A percentile compares a stretch with the other conserved stretches of the same genome.
phyloP scores from a whole-genome alignment of 495 filamentous ascomycete species.

The Durotheca rogersii region DNA sequence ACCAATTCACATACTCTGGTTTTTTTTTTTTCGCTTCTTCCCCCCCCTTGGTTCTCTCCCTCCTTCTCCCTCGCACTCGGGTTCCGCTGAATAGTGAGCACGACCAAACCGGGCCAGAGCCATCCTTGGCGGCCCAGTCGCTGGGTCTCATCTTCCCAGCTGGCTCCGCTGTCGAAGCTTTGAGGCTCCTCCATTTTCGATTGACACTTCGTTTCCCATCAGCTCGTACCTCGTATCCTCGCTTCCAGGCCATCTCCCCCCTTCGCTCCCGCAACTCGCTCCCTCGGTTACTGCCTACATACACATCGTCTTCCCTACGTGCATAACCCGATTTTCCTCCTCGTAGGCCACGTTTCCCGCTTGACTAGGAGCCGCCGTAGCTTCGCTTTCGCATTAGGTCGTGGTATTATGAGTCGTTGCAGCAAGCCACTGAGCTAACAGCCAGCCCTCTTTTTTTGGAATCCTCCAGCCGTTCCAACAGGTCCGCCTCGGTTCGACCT shows the following conservation, averaged over 20 bases:
- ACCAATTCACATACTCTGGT: too few species aligned
- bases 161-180: background rate
- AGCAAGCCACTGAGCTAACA: constrained; percentile 12
- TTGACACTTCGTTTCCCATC: background rate
- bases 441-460: constrained; percentile 13
- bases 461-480: constrained; percentile 5
- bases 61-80: too few species aligned
- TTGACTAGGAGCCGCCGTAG: constrained; percentile 6
- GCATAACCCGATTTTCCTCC: too few species aligned
- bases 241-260: constrained; percentile 2
- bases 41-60: too few species aligned
- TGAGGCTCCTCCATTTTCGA: background rate
- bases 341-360: constrained; percentile 17
- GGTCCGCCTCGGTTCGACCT: constrained; percentile 38
- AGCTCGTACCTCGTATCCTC: constrained; percentile 22
- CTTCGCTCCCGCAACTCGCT: constrained; percentile 7
- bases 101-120: background rate
- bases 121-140: background rate
- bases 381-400: constrained; percentile 16
- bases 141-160: background rate
- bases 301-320: too few species aligned
- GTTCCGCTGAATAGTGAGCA: background rate
- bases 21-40: too few species aligned
- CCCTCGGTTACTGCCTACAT: too few species aligned
- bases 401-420: constrained; percentile 21